Percentiles rank a stretch among this genome's conserved stretches.
These are phyloP conservation scores for Chrysosporium queenslandicum DNA, from an alignment of 2,329 filamentous ascomycete genomes.

Conservation along the genomic window DNA sequence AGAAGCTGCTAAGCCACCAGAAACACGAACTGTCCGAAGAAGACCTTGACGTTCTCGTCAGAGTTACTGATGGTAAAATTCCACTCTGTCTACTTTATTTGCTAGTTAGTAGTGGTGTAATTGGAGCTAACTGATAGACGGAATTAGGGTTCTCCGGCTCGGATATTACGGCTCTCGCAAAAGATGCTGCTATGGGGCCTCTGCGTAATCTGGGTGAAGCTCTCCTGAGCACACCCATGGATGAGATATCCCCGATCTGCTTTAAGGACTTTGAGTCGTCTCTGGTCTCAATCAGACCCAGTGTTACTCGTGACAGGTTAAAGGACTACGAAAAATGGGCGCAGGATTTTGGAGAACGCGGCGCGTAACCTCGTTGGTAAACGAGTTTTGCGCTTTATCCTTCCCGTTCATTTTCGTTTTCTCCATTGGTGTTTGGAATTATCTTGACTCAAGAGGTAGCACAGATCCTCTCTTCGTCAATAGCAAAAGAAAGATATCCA, in stretches of 20 bases:
- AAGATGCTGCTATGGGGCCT: constrained; percentile 96
- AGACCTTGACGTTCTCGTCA: constrained; percentile 66
- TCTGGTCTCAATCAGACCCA: constrained; percentile 74
- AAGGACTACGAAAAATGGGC: constrained; percentile 94
- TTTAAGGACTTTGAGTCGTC: constrained; percentile 77
- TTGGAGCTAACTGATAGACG: constrained; percentile 2
- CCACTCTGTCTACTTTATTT: constrained; percentile 1
- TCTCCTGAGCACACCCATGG: constrained; percentile 81
- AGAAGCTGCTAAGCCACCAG: constrained; percentile 72
- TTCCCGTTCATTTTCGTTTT: not conserved
- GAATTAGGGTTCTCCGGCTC: constrained; percentile 86
- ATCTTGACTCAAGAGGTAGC: not conserved
- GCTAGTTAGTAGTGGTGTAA: not conserved
- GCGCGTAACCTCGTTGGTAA: constrained; percentile 48
- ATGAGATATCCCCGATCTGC: constrained; percentile 80
- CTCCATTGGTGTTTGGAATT: not conserved
- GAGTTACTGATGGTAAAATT: constrained; percentile 65
- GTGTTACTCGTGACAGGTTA: constrained; percentile 74
- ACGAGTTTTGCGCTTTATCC: not conserved
- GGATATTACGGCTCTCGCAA: constrained; percentile 91
- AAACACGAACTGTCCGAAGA: constrained; percentile 65
- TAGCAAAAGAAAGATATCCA: too few species aligned
- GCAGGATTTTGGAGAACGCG: constrained; percentile 80
- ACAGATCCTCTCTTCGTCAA: too few species aligned
- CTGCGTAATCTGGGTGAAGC: constrained; percentile 82